Evolutionary conservation across 345 rosid genomes (phyloP).

Genomic region (Heritiera fomes): DNA sequence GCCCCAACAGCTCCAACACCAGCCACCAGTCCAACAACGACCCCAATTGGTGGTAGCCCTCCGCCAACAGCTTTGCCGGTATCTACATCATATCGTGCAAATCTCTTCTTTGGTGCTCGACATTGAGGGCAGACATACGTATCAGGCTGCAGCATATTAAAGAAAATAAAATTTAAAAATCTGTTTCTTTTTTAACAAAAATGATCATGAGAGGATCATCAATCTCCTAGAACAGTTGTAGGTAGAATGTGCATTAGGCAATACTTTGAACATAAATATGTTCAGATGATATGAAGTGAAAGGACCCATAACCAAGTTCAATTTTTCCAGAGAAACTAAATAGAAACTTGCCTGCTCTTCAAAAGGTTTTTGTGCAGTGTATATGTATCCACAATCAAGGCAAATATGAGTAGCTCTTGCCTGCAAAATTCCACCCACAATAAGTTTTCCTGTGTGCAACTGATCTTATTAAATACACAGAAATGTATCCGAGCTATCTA

Average conservation of each 20-base stretch:
- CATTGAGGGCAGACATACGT: slow-evolving; percentile 89
- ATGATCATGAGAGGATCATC: not conserved
- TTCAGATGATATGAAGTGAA: not conserved
- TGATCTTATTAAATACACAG: not conserved
- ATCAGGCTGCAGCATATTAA: slow-evolving; percentile 63
- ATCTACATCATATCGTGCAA: slow-evolving; percentile 74
- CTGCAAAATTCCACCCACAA: slow-evolving; percentile 42
- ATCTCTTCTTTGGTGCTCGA: slow-evolving; percentile 88
- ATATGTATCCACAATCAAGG: slow-evolving; percentile 93
- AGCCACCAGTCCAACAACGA: slow-evolving; percentile 70
- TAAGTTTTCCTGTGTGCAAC: not conserved
- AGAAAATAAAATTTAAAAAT: not conserved
- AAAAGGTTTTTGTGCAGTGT: slow-evolving; percentile 69
- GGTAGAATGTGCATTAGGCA: not conserved
- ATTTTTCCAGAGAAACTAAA: not conserved
- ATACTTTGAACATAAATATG: not conserved
- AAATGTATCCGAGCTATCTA: not conserved
- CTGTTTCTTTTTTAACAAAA: not conserved
- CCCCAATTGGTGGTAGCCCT: slow-evolving; percentile 91
- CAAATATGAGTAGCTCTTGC: slow-evolving; percentile 93
- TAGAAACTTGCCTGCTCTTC: slow-evolving; percentile 70
- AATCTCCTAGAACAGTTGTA: slow-evolving; percentile 1
- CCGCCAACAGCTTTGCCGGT: slow-evolving; percentile 90
- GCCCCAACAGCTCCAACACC: slow-evolving; percentile 92
- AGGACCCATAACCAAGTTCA: not conserved